Evolutionary conservation across 768 basidiomycete species (phyloP).

Genomic region (Chalciporus chontae): DNA sequence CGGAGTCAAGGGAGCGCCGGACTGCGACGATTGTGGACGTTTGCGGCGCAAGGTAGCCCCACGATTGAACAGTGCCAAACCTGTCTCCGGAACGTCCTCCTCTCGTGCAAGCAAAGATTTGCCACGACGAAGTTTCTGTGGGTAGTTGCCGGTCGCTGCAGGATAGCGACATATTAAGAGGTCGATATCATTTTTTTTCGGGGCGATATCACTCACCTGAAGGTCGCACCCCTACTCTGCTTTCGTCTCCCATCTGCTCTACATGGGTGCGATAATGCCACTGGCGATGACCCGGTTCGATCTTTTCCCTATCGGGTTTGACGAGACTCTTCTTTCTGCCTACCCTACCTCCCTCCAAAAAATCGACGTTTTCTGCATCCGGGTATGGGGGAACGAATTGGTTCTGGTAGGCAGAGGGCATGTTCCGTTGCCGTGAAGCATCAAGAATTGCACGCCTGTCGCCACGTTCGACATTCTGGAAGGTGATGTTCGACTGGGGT

Average conservation of each 20-base stretch:
- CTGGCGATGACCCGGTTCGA: constrained; percentile 89
- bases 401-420: constrained; percentile 44
- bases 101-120: constrained; percentile 88
- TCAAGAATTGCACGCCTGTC: constrained; percentile 61
- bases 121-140: constrained; percentile 70
- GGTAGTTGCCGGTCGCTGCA: constrained; percentile 76
- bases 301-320: constrained; percentile 90
- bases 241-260: constrained; percentile 69
- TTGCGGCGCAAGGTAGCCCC: constrained; percentile 76
- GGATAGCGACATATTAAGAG: constrained; percentile 4
- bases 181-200: neutral
- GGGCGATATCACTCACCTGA: constrained; percentile 60
- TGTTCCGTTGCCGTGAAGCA: constrained; percentile 45
- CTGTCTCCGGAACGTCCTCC: constrained; percentile 87
- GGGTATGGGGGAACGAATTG: constrained; percentile 40
- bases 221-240: constrained; percentile 69
- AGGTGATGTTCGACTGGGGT: constrained; percentile 52
- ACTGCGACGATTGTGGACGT: constrained; percentile 41
- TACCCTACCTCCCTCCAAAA: constrained; percentile 49
- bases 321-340: constrained; percentile 90
- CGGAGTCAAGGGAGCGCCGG: constrained; percentile 37
- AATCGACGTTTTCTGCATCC: constrained; percentile 31
- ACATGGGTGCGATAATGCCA: constrained; percentile 93
- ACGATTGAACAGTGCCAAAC: constrained; percentile 88
- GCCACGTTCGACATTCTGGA: constrained; percentile 66